Base-by-base conservation (phyloP, 2,329 filamentous ascomycete genomes). In the Blumeria hordei region DNA sequence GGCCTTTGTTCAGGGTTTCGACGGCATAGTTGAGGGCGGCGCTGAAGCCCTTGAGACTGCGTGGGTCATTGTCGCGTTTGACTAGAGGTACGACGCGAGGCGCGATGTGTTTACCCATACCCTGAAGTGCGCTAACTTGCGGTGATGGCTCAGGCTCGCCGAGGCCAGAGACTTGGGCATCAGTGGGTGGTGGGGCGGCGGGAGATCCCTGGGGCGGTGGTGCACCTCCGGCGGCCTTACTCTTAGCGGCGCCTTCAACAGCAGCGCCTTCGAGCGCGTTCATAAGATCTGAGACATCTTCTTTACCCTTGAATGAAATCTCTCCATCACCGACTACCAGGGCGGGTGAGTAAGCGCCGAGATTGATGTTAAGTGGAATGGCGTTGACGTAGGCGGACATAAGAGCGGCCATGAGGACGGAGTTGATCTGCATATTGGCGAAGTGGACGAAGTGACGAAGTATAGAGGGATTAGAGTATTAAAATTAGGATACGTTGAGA, bases 281-380 rank as follows among this genome's bases (percentile, higher is more conserved):
- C 66, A 73, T 70, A 58, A 72, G 59, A 55, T 67, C 64, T 37
- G 66, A 67, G 14, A 68, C 70, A 57, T 64, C 65, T 63, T 67
- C 65, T 53, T 66, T 68, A 3, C 66, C 68, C 57, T 68, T 69
- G 54, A 74, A 70, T 53, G 70, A 71, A 56, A 74, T 73, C 63
- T 71, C 71, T 65, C 71, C 71, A 67, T 74, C 71, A 71, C 71
- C 71, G 66, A 74, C 71, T 66, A 74, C 71, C 66, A 73, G 60
- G 60, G 71, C 71, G 53, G 71, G 71, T 45, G 71, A 74, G 62
- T 72, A 74, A 35, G 71, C 71, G 54, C 71, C 71, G 54, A 74
- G 67, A 65, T 73, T 73, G 69, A 74, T 73, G 68, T 73, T 74
- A 53, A 74, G 69, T 33, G 71, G 71, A 50, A 71, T 56, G 68